Percentiles rank a stretch among this genome's conserved stretches.
These are phyloP conservation scores for Aspergillus piperis DNA, from an alignment of 2,329 filamentous ascomycete genomes.

Conservation along the genomic window DNA sequence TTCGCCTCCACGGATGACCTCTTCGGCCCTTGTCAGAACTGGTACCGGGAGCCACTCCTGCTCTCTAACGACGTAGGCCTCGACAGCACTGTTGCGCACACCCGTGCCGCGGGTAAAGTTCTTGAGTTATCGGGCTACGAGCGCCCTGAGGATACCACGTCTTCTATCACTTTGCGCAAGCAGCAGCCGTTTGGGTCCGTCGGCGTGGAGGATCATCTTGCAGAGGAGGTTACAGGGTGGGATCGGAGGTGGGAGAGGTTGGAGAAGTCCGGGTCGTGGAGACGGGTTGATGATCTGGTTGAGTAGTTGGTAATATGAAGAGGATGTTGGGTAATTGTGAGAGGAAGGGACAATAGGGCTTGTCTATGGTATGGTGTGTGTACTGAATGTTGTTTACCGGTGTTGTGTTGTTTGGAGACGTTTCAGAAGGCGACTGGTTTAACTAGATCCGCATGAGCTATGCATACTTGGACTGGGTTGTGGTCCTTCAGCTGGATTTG, in stretches of 20 bases:
- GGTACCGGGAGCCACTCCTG: slow-evolving; percentile 33
- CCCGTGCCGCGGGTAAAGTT: slow-evolving; percentile 18
- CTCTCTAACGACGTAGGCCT: slow-evolving; percentile 29
- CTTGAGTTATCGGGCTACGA: slow-evolving; percentile 48
- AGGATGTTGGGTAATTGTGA: background rate
- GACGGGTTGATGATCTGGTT: slow-evolving; percentile 19
- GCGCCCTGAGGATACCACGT: slow-evolving; percentile 39
- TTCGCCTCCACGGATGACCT: slow-evolving; percentile 49
- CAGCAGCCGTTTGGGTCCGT: slow-evolving; percentile 35
- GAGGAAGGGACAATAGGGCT: no score
- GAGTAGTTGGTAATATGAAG: background rate
- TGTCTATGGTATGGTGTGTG: no score
- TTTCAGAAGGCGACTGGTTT: no score
- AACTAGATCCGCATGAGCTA: no score
- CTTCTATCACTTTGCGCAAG: slow-evolving; percentile 36
- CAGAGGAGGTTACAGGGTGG: slow-evolving; percentile 36
- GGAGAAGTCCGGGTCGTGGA: slow-evolving; percentile 33
- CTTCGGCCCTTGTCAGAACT: slow-evolving; percentile 29
- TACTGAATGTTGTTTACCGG: no score
- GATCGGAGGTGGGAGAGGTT: slow-evolving; percentile 41
- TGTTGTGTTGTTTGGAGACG: no score
- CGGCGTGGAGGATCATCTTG: slow-evolving; percentile 19
- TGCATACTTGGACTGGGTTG: no score
- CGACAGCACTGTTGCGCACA: slow-evolving; percentile 7
- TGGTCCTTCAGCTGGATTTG: no score